phyloP scores from a whole-genome alignment of 1,284 basidiomycete species.

The Moesziomyces antarcticus region DNA sequence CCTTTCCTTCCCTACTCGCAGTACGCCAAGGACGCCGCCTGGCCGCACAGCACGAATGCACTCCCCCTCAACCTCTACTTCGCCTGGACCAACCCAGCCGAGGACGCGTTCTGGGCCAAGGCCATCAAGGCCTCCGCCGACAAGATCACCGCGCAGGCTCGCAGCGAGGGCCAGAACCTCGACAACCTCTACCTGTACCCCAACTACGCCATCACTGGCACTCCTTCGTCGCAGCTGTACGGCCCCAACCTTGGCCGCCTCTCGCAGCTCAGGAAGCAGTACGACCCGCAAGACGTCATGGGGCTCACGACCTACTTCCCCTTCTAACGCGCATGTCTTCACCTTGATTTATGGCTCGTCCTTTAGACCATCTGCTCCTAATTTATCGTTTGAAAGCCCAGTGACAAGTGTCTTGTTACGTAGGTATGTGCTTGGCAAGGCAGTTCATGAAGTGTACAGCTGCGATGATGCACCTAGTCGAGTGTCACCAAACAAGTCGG shows the following conservation, averaged over 20 bases:
- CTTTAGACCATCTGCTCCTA: too few relatives aligned
- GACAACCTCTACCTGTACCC: slow-evolving; percentile 51
- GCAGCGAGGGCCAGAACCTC: slow-evolving; percentile 52
- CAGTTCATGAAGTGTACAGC: too few relatives aligned
- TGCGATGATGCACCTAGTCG: too few relatives aligned
- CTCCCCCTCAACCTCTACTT: slow-evolving; percentile 60
- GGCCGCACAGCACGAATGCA: slow-evolving; percentile 46
- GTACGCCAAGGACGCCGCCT: slow-evolving; percentile 39
- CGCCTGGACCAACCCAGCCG: slow-evolving; percentile 46
- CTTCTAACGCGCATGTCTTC: slow-evolving; percentile 17
- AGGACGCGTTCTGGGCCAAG: slow-evolving; percentile 47
- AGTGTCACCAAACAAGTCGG: too few relatives aligned
- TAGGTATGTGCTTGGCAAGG: too few relatives aligned
- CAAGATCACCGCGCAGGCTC: slow-evolving; percentile 39
- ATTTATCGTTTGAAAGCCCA: too few relatives aligned
- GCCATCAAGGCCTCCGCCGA: slow-evolving; percentile 40
- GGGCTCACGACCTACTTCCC: slow-evolving; percentile 54
- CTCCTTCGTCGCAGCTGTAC: slow-evolving; percentile 30
- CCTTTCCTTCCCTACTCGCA: slow-evolving; percentile 52
- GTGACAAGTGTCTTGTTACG: too few relatives aligned
- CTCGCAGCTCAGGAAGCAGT: slow-evolving; percentile 25
- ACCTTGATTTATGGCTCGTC: not conserved
- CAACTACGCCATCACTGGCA: slow-evolving; percentile 55
- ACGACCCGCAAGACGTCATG: slow-evolving; percentile 54
- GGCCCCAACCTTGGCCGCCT: slow-evolving; percentile 48